Evolutionary conservation across 768 basidiomycete genomes (phyloP), one percentile per base, ranked within the genome.

Genomic region (Infundibulicybe gibba): DNA sequence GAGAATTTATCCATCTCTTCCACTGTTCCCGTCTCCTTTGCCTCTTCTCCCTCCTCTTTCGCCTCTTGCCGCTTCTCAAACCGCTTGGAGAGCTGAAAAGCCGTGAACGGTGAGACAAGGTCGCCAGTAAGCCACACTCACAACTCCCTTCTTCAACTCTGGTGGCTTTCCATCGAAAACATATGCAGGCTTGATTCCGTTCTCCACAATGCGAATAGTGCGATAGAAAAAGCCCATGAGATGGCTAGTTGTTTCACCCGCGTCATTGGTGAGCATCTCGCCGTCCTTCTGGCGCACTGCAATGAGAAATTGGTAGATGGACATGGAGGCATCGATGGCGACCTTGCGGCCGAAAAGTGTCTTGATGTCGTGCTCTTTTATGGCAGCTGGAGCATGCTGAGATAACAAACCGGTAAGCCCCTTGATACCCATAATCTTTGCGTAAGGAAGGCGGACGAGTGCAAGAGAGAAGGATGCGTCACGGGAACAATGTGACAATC

Each of bases 131-230:
- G 14, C 8, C 42, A 30, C 12, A 85, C 92, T 60, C 59, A 99
- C 95, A 59, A 98, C 94, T 43, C 92, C 92, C 47, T 92, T 86
- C 71, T 99, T 99, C 70, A 99, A 68, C 57, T 97, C 94, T 40
- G 97, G 97, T 2, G 97, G 97, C 65, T 94, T 95, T 16, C 97
- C 97, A 65, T 99, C 97, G 54, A 99, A 99, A 31, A 99, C 92
- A 65, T 98, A 98, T 31, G 87, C 87, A 0, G 95, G 94, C 60
- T 99, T 99, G 62, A 99, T 93, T 3, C 97, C 97, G 54, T 98
- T 95, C 68, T 99, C 97, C 14, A 94, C 94, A 63, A 99, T 98
- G 17, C 97, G 80, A 49, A 99, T 90, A 0, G 97, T 99, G 33
- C 94, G 80, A 60, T 97, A 97, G 71, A 99, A 99, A 65, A 98